Evolutionary conservation across 441 rosid genomes (phyloP), one percentile per base, ranked within the genome.

Genomic region (Eutrema salsugineum): DNA sequence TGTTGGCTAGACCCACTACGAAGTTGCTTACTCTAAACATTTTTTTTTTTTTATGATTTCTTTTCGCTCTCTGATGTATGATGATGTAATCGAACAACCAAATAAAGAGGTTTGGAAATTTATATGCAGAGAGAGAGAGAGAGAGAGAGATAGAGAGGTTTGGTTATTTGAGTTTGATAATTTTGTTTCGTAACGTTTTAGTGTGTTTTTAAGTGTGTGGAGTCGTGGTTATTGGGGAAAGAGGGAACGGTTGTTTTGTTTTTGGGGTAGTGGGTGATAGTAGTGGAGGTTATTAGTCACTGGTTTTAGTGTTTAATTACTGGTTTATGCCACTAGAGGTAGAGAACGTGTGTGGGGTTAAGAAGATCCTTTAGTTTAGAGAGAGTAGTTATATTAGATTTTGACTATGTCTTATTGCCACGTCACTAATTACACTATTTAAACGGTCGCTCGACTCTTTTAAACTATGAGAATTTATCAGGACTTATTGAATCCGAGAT

Each of bases 1-100:
- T 54, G 79, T 82, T 82, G 16, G 84, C 72, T 57, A 80, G 2
- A 36, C 76, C 80, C 35, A 84, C 77, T 1, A 82, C 50, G 56
- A 83, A 68, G 27, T 80, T 87, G 79, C 86, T 81, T 3, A 63
- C 68, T 35, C 84, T 73, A 66, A 77, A 71, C 86, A 84, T 82
- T 58, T 28, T 28, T 27, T n/a, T 27, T 27, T 27, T 27, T 30
- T 39, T 61, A 15, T 30, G 36, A 9, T 15, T 28, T 28, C 0
- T 9, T 17, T 14, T 30, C 8, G 19, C 32, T 11, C 55, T 75
- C 33, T 35, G 44, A 54, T 16, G 32, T 33, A 30, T 66, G n/a
- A n/a, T n/a, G n/a, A n/a, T n/a, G 46, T 15, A 33, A n/a, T 33
- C 4, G 32, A 32, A 20, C 14, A 50, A 47, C 59, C 30, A 57